These are phyloP conservation scores for Lipomyces spencermartinsiae DNA, from an alignment of 805 yeast species.

Conservation along the genomic window DNA sequence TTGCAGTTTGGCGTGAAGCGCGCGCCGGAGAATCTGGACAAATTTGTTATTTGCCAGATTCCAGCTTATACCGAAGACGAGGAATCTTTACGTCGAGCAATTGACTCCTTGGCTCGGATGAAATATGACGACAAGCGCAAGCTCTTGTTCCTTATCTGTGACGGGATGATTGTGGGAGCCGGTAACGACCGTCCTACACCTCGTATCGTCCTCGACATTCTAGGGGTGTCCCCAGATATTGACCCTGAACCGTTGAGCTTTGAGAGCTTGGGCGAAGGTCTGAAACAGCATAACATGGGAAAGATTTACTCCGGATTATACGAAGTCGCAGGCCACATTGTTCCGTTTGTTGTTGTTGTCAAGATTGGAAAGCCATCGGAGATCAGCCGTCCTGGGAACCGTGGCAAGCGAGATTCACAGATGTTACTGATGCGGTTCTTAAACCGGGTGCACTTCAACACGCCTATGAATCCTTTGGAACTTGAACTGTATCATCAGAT, in stretches of 20 bases:
- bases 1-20: constrained; percentile 48
- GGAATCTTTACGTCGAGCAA: constrained; percentile 59
- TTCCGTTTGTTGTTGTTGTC: constrained; percentile 62
- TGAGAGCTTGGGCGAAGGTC: constrained; percentile 66
- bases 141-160: constrained; percentile 62
- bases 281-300: constrained; percentile 68
- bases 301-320: constrained; percentile 66
- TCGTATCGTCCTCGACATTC: constrained; percentile 60
- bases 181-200: constrained; percentile 67
- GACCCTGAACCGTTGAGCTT: constrained; percentile 61
- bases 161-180: constrained; percentile 66
- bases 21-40: constrained; percentile 50
- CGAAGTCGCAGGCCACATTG: constrained; percentile 61
- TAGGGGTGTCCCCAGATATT: constrained; percentile 58
- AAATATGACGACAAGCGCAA: constrained; percentile 66
- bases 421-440: constrained; percentile 65
- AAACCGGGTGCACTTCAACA: constrained; percentile 64
- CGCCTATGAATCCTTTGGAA: constrained; percentile 66
- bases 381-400: constrained; percentile 63
- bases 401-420: constrained; percentile 72
- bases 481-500: constrained; percentile 60
- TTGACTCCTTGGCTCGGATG: constrained; percentile 65
- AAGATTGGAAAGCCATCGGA: constrained; percentile 69
- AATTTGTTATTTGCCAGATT: constrained; percentile 53
- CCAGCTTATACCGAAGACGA: constrained; percentile 70